These are phyloP conservation scores for Cryomyces minteri DNA, from an alignment of 495 filamentous ascomycete species.

Conservation along the genomic window DNA sequence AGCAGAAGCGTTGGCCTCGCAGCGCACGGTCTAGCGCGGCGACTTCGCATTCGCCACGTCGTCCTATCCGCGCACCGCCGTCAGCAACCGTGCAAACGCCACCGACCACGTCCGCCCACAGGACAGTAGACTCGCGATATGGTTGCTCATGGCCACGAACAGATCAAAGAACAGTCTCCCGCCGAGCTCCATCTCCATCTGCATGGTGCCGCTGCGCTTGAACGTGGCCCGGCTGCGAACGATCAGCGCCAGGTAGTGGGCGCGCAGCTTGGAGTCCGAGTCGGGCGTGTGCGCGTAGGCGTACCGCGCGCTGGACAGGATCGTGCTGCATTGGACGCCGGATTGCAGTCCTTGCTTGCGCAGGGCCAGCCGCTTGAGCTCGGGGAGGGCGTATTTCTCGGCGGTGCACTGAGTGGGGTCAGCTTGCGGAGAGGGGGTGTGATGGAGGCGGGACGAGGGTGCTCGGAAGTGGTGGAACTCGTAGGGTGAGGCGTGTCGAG, in stretches of 20 bases:
- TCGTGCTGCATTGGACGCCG: constrained; percentile 68
- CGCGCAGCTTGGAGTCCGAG: constrained; percentile 68
- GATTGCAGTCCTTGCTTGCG: constrained; percentile 69
- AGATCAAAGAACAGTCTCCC: constrained; percentile 83
- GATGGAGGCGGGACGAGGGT: neutral
- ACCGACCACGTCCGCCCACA: constrained; percentile 7
- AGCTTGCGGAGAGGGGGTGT: neutral
- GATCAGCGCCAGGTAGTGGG: constrained; percentile 84
- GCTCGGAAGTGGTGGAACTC: neutral
- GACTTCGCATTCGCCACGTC: constrained; percentile 6
- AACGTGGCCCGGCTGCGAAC: constrained; percentile 71
- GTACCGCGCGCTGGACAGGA: constrained; percentile 65
- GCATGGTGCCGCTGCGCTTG: constrained; percentile 92
- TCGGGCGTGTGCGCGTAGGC: constrained; percentile 82
- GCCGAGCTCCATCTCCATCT: constrained; percentile 79
- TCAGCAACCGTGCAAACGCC: neutral
- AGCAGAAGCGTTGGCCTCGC: too few relatives aligned
- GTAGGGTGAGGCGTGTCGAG: neutral
- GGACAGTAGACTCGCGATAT: constrained; percentile 33
- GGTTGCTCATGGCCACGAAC: constrained; percentile 84
- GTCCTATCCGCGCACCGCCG: neutral
- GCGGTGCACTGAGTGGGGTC: constrained; percentile 40
- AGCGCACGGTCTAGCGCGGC: neutral
- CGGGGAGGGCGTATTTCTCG: constrained; percentile 59
- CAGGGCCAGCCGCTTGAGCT: constrained; percentile 66